Base-by-base conservation (phyloP, 768 basidiomycete species). In the Tulasnella sp. region DNA sequence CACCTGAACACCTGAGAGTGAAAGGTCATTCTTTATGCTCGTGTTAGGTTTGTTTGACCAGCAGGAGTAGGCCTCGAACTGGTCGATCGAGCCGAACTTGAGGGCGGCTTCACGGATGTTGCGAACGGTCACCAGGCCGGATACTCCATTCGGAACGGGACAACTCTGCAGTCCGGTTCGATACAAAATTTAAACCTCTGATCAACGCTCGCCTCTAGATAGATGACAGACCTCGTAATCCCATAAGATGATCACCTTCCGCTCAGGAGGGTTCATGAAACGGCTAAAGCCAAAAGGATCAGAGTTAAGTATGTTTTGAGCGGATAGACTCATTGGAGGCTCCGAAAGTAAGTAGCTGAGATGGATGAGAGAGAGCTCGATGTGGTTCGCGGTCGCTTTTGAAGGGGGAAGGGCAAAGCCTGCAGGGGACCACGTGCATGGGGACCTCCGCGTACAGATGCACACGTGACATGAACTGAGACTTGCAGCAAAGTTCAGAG, bases 61-160 rank as follows among this genome's bases (percentile, higher is more conserved):
- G 28, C 4, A 18, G 14, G 2, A 14, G 31, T 69, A 69, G 6
- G 64, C 64, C 28, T 69, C 64, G 31, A 69, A 69, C 18, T 69
- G 64, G 64, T 69, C 64, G 12, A 69, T 69, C 34, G 64, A 69
- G 34, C 64, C 64, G 64, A 69, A 69, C 64, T 69, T 69, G 31
- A 69, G 64, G 31, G 64, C 64, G 7, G 64, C 28, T 20, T 69
- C 64, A 31, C 64, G 64, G 64, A 69, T 69, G 64, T 69, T 69
- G 28, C 64, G 64, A 20, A 69, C 28, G 64, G 18, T 31, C 34
- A 31, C 34, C 31, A 69, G 34, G 2, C 31, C 28, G 16, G 64
- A 69, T 9, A 16, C 64, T 5, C 64, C 64, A 0, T 69, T 34
- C 5, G 64, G 64, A 18, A 69, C 20, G 28, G 64, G 64, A 69